Conservation (phyloP, 202 grass and related monocot species). For the Dendrocalamus latiflorus region DNA sequence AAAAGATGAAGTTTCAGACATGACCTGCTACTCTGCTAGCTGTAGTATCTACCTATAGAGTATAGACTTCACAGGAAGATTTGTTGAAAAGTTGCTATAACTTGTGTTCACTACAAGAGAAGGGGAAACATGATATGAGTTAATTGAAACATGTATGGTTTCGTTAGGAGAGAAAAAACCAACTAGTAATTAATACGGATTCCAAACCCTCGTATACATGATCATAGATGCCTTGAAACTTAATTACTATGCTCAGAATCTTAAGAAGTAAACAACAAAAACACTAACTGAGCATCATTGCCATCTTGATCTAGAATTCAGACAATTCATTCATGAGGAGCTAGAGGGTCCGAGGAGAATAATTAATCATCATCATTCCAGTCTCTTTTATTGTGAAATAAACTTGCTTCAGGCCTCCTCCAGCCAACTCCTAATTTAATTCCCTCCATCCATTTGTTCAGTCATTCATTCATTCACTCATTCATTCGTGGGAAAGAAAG, state of each 20-base stretch:
- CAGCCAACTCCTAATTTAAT: background rate
- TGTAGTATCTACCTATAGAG: background rate
- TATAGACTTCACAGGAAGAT: background rate
- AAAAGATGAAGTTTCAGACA: slow-evolving; percentile 8
- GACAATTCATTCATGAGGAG: slow-evolving; percentile 16
- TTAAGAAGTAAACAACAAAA: background rate
- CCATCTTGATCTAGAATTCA: slow-evolving; percentile 11
- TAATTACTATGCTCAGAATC: background rate
- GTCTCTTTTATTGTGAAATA: background rate
- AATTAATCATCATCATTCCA: background rate
- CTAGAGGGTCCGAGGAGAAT: background rate
- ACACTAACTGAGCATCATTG: background rate
- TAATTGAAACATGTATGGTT: no score
- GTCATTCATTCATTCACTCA: background rate
- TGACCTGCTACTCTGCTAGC: slow-evolving; percentile 15
- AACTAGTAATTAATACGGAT: background rate
- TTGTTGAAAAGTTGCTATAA: background rate
- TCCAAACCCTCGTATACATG: background rate
- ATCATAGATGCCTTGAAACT: background rate
- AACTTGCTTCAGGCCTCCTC: background rate
- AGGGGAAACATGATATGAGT: no score
- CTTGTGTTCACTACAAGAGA: background rate
- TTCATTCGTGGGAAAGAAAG: background rate
- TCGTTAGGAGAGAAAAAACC: no score
- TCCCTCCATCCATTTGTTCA: background rate